Percentiles rank a stretch among this genome's conserved stretches.
Conservation (phyloP, 78 protist genomes). For the Ministeria vibrans region DNA sequence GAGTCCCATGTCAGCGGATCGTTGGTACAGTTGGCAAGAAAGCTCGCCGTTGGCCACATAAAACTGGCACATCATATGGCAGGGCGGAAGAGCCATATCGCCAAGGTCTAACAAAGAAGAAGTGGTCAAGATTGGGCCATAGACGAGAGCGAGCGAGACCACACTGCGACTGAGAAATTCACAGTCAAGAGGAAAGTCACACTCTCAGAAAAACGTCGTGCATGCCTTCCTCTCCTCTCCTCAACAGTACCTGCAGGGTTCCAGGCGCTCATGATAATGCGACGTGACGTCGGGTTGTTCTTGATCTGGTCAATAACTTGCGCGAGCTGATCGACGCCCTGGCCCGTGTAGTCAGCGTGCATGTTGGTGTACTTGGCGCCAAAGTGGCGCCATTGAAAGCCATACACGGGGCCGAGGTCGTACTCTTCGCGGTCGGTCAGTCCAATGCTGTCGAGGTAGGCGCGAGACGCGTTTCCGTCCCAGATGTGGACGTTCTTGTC, state of each 20-base stretch:
- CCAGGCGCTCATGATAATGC: constrained; percentile 84
- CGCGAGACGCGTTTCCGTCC: constrained; percentile 82
- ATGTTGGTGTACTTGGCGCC: constrained; percentile 76
- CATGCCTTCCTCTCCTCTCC: too few relatives aligned
- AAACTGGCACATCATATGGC: constrained; percentile 81
- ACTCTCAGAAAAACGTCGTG: neutral
- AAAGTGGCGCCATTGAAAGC: constrained; percentile 94
- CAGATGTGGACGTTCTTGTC: constrained; percentile 73
- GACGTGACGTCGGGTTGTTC: constrained; percentile 62
- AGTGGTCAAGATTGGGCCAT: neutral
- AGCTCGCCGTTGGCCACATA: constrained; percentile 57
- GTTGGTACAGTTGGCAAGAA: constrained; percentile 73
- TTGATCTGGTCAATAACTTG: constrained; percentile 19
- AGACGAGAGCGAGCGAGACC: neutral
- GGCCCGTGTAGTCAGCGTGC: constrained; percentile 74
- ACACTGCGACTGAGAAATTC: neutral
- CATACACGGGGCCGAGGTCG: constrained; percentile 86
- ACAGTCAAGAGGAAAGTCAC: neutral
- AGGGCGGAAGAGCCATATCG: constrained; percentile 90
- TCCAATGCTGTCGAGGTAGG: constrained; percentile 62
- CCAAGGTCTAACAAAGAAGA: constrained; percentile 22
- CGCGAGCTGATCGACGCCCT: constrained; percentile 71
- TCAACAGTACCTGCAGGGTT: constrained; percentile 62
- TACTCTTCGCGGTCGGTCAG: constrained; percentile 49
- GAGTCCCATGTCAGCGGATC: constrained; percentile 53